Evolutionary conservation across 2,329 filamentous ascomycete genomes (phyloP).

Genomic region (Colletotrichum chlorophyti): DNA sequence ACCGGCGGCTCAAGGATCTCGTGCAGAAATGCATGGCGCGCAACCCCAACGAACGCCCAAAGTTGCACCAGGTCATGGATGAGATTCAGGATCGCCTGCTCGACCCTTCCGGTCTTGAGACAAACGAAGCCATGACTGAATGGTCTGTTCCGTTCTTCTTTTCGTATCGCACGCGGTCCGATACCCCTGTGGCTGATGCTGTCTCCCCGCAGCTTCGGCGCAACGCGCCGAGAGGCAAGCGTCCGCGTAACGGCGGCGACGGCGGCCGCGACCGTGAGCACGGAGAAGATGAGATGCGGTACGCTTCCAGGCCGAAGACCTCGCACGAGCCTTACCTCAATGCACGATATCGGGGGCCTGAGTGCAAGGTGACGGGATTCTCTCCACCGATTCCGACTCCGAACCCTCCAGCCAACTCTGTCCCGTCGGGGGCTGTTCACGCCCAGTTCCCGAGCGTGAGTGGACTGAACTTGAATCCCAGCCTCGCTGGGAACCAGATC

Average conservation of each 20-base stretch:
- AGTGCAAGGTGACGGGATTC: too few species aligned
- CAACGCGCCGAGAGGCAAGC: background rate
- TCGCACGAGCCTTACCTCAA: too few species aligned
- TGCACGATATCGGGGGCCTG: too few species aligned
- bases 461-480: too few species aligned
- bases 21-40: slow-evolving; percentile 36
- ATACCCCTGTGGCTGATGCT: too few species aligned
- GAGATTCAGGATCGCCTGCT: slow-evolving; percentile 32
- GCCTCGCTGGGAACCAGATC: too few species aligned
- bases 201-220: background rate
- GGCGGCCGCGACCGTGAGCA: background rate
- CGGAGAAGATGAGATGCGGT: background rate
- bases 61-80: slow-evolving; percentile 31
- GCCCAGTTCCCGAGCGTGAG: too few species aligned
- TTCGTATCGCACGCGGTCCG: background rate
- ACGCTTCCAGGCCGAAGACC: background rate
- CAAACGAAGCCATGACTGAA: slow-evolving; percentile 14
- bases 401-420: too few species aligned
- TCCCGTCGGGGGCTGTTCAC: too few species aligned
- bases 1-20: slow-evolving; percentile 32
- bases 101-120: slow-evolving; percentile 5
- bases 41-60: slow-evolving; percentile 35
- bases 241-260: background rate
- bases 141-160: slow-evolving; percentile 28
- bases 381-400: too few species aligned